Evolutionary conservation across 768 basidiomycete species (phyloP).

Genomic region (Lactifluus subvellereus): DNA sequence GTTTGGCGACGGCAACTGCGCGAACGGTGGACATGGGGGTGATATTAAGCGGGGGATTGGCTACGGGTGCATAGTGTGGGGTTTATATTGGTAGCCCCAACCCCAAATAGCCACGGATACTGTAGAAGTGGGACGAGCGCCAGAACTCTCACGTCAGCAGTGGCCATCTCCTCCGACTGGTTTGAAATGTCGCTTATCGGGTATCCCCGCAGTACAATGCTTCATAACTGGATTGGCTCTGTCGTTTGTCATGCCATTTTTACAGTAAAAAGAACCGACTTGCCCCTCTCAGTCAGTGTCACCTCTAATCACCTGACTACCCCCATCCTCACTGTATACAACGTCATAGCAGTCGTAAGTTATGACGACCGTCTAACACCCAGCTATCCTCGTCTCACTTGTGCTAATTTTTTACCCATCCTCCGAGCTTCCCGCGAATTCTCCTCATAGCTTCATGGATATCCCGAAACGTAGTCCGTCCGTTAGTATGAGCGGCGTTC

Average conservation of each 20-base stretch:
- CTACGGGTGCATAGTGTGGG: neutral
- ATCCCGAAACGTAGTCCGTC: neutral
- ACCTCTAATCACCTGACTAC: neutral
- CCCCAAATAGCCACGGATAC: neutral
- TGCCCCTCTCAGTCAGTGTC: no score
- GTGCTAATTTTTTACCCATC: neutral
- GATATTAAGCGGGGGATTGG: neutral
- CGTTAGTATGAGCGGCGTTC: neutral
- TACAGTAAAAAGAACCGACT: neutral
- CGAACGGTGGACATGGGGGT: slow-evolving; percentile 30
- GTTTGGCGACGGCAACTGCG: slow-evolving; percentile 25
- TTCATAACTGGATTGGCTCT: neutral
- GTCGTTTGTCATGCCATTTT: slow-evolving; percentile 4
- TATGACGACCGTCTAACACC: neutral
- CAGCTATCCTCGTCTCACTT: neutral
- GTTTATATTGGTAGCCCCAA: neutral
- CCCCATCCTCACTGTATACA: neutral
- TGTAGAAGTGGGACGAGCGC: neutral
- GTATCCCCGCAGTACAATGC: neutral
- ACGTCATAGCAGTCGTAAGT: neutral
- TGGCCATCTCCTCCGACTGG: slow-evolving; percentile 14
- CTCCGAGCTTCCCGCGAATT: neutral
- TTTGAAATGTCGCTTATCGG: slow-evolving; percentile 9
- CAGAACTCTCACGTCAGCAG: neutral
- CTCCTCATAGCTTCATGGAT: neutral